Base-by-base conservation (phyloP, 352 stramenopile species). In the Pythium rhizo-oryzae region DNA sequence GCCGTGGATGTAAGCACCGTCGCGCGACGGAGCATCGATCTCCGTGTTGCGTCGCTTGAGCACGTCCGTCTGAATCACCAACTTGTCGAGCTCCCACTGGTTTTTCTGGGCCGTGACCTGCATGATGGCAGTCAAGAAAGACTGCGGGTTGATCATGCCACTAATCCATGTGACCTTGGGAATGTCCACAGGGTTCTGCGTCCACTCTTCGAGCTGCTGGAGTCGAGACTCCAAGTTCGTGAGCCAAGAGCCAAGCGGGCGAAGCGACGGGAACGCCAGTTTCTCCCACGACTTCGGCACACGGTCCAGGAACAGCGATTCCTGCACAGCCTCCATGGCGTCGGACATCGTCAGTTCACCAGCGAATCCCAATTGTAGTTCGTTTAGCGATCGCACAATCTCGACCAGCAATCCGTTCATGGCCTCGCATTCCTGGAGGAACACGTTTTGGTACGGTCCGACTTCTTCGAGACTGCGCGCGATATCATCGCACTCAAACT, bases 311-410 rank as follows among this genome's bases (percentile, higher is more conserved):
- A 98, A 99, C 15, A 99, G 79, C 25, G 92, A 90, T 72, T 97
- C 90, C 67, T 98, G 92, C 12, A 99, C 82, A 15, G 89, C 79
- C 74, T 99, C 97, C 97, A 99, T 99, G 9, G 94, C 82, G 63
- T 99, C 96, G 41, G 94, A 98, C 95, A 99, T 99, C 41, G 97
- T 99, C 37, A 99, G 75, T 68, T 99, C 96, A 24, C 97, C 97
- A 0, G 95, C 94, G 70, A 99, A 99, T 1, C 96, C 94, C 5
- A 99, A 81, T 59, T 98, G 91, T 18, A 99, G 81, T 66, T 99
- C 97, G 71, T 97, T 98, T n/a, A 99, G 84, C 18, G 95, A 99
- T 18, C 96, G 94, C 54, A 95, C 84, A 11, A 99, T 98, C 80
- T 99, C 97, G 5, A 81, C 79, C 11, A 99, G 74, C 19, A 99